Conservation (phyloP, 1,139 yeast species). For the Scheffersomyces lignicola region DNA sequence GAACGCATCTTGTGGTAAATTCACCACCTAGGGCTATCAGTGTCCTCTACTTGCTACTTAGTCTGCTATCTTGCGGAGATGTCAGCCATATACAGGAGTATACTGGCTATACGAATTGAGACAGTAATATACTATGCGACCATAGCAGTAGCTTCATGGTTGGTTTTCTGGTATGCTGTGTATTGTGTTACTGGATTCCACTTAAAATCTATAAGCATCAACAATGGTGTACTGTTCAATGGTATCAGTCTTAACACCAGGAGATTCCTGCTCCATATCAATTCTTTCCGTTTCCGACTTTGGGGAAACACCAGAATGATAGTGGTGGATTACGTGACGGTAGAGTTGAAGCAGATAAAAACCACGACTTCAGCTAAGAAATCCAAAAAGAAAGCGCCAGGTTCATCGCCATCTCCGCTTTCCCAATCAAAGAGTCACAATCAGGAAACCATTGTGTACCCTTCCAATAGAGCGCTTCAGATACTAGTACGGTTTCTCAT, state of each 20-base stretch:
- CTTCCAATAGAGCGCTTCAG: constrained; percentile 15
- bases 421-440: constrained; percentile 4
- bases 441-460: constrained; percentile 17
- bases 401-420: no score
- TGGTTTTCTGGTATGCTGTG: constrained; percentile 26
- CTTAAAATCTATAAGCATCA: constrained; percentile 32
- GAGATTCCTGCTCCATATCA: constrained; percentile 15
- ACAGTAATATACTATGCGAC: constrained; percentile 2
- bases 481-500: constrained; percentile 16
- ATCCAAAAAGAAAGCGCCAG: constrained; percentile 1
- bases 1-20: background rate
- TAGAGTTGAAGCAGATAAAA: constrained; percentile 10
- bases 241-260: constrained; percentile 22
- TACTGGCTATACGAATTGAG: constrained; percentile 1
- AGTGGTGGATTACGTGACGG: constrained; percentile 27
- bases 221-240: constrained; percentile 43
- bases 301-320: constrained; percentile 43
- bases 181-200: constrained; percentile 35
- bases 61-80: no score
- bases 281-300: constrained; percentile 32
- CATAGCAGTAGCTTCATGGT: constrained; percentile 18
- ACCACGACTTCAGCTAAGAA: constrained; percentile 3
- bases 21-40: background rate
- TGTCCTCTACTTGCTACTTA: background rate
- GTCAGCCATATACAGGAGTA: no score